phyloP scores from a whole-genome alignment of 106 monocot species.

The Dendrobium chrysotoxum region DNA sequence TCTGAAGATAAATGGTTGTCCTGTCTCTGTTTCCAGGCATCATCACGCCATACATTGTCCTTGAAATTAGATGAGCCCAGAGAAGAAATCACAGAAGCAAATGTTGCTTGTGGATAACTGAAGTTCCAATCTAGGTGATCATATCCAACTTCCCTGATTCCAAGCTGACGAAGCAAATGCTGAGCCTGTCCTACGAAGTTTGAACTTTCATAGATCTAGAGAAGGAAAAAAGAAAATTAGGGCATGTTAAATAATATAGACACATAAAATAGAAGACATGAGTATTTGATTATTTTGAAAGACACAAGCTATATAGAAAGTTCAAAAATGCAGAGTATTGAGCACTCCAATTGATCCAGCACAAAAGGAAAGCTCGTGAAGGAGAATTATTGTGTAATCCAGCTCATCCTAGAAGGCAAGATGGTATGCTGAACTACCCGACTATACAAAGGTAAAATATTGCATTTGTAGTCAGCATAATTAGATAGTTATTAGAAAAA shows the following conservation, averaged over 20 bases:
- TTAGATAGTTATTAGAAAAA: no score
- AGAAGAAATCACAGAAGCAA: constrained; percentile 14
- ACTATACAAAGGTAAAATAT: no score
- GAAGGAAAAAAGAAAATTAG: constrained; percentile 1
- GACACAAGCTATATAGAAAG: background rate
- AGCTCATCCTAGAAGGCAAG: no score
- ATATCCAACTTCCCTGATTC: constrained; percentile 7
- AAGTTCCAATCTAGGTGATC: constrained; percentile 6
- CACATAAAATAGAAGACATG: background rate
- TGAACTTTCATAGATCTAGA: constrained; percentile 51
- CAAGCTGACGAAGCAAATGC: constrained; percentile 16
- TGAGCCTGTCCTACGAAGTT: constrained; percentile 46
- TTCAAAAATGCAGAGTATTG: background rate
- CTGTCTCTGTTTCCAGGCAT: constrained; percentile 2
- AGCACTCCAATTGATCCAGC: no score
- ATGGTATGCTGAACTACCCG: no score
- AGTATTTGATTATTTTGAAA: background rate
- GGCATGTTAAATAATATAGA: background rate
- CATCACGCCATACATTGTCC: constrained; percentile 9
- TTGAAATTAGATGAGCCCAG: constrained; percentile 5
- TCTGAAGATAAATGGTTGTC: background rate
- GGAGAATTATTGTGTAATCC: no score
- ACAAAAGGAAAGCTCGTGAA: no score
- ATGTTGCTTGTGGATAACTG: constrained; percentile 8
- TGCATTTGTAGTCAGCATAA: no score